These are phyloP conservation scores for Apiospora rasikravindrae DNA, from an alignment of 2,329 filamentous ascomycete species.

Conservation along the genomic window DNA sequence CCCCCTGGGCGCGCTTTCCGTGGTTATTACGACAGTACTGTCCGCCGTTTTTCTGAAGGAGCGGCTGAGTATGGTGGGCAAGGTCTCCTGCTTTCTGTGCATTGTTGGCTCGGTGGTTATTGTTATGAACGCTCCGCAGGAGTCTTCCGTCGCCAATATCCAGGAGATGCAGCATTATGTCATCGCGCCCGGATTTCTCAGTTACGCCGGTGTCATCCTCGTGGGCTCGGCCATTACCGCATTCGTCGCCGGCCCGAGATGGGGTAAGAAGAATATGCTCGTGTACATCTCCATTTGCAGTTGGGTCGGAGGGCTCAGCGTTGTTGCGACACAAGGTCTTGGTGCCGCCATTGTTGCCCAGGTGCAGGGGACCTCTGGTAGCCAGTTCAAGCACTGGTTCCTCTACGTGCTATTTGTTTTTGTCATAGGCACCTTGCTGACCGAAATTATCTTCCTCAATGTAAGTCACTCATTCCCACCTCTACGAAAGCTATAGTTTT, in stretches of 20 bases:
- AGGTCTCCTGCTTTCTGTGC: slow-evolving; percentile 94
- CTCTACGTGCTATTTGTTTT: slow-evolving; percentile 91
- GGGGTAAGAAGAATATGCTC: slow-evolving; percentile 96
- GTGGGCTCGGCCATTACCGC: slow-evolving; percentile 74
- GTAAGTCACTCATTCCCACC: slow-evolving; percentile 59
- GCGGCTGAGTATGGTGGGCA: slow-evolving; percentile 91
- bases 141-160: slow-evolving; percentile 84
- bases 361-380: slow-evolving; percentile 68
- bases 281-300: slow-evolving; percentile 97
- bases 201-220: slow-evolving; percentile 83
- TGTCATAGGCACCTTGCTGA: slow-evolving; percentile 84
- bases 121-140: slow-evolving; percentile 87
- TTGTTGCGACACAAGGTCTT: slow-evolving; percentile 91
- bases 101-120: slow-evolving; percentile 94
- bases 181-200: slow-evolving; percentile 83
- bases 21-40: slow-evolving; percentile 89
- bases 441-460: slow-evolving; percentile 94
- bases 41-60: slow-evolving; percentile 97
- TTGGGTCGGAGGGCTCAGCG: slow-evolving; percentile 89
- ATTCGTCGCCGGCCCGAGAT: slow-evolving; percentile 82
- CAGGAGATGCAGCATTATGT: slow-evolving; percentile 92
- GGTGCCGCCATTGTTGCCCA: slow-evolving; percentile 91
- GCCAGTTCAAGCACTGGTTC: slow-evolving; percentile 97
- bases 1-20: slow-evolving; percentile 86
- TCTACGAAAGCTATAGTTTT: neutral